These are phyloP conservation scores for Paecilomyces niveus DNA, from an alignment of 2,329 filamentous ascomycete species.

Conservation along the genomic window DNA sequence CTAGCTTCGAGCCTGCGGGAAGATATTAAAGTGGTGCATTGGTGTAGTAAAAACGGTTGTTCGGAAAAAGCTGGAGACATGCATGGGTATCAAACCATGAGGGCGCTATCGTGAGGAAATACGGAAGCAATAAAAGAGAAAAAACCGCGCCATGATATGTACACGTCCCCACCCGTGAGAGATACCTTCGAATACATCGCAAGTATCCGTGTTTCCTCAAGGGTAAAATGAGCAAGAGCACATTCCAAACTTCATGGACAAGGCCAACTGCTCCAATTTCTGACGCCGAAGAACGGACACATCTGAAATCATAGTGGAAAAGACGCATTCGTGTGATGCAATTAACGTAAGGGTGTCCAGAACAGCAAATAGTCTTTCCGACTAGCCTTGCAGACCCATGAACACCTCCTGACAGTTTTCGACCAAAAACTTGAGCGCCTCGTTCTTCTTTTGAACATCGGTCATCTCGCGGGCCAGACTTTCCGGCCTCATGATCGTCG, in stretches of 20 bases:
- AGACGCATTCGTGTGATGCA: background rate
- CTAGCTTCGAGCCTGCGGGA: slow-evolving; percentile 30
- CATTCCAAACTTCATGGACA: background rate
- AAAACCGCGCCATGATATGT: slow-evolving; percentile 17
- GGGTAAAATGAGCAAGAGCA: background rate
- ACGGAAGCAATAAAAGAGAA: slow-evolving; percentile 1
- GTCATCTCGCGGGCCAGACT: slow-evolving; percentile 91
- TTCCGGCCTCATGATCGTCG: slow-evolving; percentile 89
- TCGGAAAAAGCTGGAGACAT: slow-evolving; percentile 6
- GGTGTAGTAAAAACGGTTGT: slow-evolving; percentile 10
- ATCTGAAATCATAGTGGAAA: background rate
- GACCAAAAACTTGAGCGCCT: slow-evolving; percentile 85
- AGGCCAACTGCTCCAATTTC: slow-evolving; percentile 4
- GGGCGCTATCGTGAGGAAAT: slow-evolving; percentile 17
- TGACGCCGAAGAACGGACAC: slow-evolving; percentile 2
- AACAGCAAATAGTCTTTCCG: background rate
- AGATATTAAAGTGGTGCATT: slow-evolving; percentile 7
- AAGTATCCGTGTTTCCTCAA: background rate
- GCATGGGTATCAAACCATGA: slow-evolving; percentile 25
- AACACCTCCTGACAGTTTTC: slow-evolving; percentile 85
- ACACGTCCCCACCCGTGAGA: slow-evolving; percentile 6
- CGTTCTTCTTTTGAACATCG: slow-evolving; percentile 89
- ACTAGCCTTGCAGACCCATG: slow-evolving; percentile 30
- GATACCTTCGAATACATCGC: background rate
- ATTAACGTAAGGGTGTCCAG: background rate